Evolutionary conservation across 352 stramenopile genomes (phyloP).

Genomic region (Phytophthora foliorum): DNA sequence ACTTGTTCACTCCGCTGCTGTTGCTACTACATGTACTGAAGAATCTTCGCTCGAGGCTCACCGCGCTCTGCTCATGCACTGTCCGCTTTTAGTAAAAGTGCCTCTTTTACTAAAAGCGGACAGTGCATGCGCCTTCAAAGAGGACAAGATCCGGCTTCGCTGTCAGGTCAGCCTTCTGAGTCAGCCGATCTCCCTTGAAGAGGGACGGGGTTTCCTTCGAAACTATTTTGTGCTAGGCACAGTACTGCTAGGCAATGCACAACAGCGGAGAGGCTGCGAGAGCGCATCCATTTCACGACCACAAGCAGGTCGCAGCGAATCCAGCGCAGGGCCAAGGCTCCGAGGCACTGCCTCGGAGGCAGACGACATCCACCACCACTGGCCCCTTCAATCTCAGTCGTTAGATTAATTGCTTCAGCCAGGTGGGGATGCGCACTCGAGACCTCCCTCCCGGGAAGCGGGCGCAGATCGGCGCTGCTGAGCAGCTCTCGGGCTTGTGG

Average conservation of each 20-base stretch:
- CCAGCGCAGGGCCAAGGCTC: too few species aligned
- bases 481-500: constrained; percentile 5
- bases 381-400: not conserved
- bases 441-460: not conserved
- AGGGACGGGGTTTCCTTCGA: constrained; percentile 11
- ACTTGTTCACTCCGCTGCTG: not conserved
- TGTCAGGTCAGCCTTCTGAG: constrained; percentile 5
- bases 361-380: not conserved
- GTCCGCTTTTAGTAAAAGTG: not conserved
- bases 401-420: constrained; percentile 10
- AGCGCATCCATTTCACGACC: not conserved
- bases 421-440: constrained; percentile 7
- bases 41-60: not conserved
- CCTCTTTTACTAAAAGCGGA: too few species aligned
- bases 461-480: not conserved
- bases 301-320: not conserved
- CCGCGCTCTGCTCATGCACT: constrained; percentile 1
- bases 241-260: not conserved
- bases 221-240: too few species aligned
- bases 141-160: not conserved
- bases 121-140: too few species aligned
- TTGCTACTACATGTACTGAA: not conserved
- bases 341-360: too few species aligned
- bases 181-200: constrained; percentile 27
- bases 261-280: not conserved